A percentile compares a stretch with the other conserved stretches of the same genome.
phyloP scores from a whole-genome alignment of 805 yeast species.

The Sugiyamaella qingdaonensis region DNA sequence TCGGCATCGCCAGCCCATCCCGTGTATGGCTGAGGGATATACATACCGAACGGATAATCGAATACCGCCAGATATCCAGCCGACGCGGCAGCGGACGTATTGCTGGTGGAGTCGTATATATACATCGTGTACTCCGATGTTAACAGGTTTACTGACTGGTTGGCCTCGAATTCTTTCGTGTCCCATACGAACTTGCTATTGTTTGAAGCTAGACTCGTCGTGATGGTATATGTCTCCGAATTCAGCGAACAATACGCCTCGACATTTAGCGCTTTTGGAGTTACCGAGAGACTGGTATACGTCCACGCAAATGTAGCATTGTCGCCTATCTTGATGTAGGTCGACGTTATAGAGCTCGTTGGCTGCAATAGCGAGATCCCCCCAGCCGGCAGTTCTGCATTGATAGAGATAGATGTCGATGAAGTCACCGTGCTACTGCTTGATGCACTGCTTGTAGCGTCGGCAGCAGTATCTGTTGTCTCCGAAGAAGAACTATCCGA shows the following conservation, averaged over 20 bases:
- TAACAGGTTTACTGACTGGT: conserved; percentile 25
- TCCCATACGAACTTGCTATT: conserved; percentile 35
- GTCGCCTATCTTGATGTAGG: conserved; percentile 37
- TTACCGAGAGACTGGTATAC: conserved; percentile 33
- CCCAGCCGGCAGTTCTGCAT: conserved; percentile 36
- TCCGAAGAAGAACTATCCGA: neutral
- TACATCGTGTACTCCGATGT: conserved; percentile 36
- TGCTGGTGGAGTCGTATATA: conserved; percentile 33
- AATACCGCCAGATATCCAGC: conserved; percentile 36
- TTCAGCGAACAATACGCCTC: conserved; percentile 37
- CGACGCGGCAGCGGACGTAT: conserved; percentile 26
- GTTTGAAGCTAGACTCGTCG: conserved; percentile 30
- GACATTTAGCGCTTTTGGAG: conserved; percentile 36
- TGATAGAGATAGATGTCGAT: conserved; percentile 27
- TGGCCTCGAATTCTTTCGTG: conserved; percentile 30
- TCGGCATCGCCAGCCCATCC: conserved; percentile 26
- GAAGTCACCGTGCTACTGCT: conserved; percentile 17
- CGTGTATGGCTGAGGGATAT: conserved; percentile 35
- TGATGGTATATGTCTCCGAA: conserved; percentile 35
- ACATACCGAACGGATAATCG: conserved; percentile 34
- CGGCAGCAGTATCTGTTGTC: neutral
- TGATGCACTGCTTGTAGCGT: neutral
- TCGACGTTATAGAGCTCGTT: conserved; percentile 28
- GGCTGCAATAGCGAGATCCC: conserved; percentile 35
- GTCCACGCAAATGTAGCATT: conserved; percentile 40